phyloP scores from a whole-genome alignment of 1,284 basidiomycete genomes.

The Heliocybe sulcata region DNA sequence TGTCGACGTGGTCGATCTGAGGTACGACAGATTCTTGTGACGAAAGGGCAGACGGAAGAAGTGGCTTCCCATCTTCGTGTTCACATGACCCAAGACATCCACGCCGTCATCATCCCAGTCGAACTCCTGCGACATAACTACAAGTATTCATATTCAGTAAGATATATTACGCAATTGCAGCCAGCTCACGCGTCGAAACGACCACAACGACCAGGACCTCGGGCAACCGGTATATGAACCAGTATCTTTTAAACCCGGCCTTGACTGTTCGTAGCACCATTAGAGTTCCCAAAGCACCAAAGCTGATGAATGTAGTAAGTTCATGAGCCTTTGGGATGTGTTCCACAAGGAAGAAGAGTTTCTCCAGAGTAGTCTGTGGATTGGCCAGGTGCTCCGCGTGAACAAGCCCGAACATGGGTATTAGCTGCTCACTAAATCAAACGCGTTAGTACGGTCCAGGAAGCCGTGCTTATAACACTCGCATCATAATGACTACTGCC shows the following conservation, averaged over 20 bases:
- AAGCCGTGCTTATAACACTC: conserved; percentile 15
- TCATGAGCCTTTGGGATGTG: conserved; percentile 53
- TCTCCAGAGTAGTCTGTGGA: conserved; percentile 66
- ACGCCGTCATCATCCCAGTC: conserved; percentile 77
- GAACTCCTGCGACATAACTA: conserved; percentile 68
- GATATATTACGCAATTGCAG: conserved; percentile 1
- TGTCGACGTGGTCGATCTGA: conserved; percentile 71
- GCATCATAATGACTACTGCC: conserved; percentile 71
- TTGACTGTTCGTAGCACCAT: conserved; percentile 56
- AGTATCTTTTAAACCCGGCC: conserved; percentile 41
- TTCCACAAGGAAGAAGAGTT: conserved; percentile 69
- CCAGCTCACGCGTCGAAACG: conserved; percentile 63
- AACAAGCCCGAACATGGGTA: conserved; percentile 75
- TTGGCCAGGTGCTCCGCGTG: conserved; percentile 45
- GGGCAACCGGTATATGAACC: conserved; percentile 73
- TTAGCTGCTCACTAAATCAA: conserved; percentile 61
- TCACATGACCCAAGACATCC: conserved; percentile 73
- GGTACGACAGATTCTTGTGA: conserved; percentile 50
- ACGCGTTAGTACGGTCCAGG: conserved; percentile 6
- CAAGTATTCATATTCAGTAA: neutral
- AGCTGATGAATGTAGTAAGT: conserved; percentile 69
- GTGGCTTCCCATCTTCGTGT: conserved; percentile 49
- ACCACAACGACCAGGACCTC: conserved; percentile 81
- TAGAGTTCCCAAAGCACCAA: conserved; percentile 57
- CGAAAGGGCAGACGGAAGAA: conserved; percentile 66